Base-by-base conservation (phyloP, 1,284 basidiomycete genomes). In the Pseudozyma tsukubaensis region DNA sequence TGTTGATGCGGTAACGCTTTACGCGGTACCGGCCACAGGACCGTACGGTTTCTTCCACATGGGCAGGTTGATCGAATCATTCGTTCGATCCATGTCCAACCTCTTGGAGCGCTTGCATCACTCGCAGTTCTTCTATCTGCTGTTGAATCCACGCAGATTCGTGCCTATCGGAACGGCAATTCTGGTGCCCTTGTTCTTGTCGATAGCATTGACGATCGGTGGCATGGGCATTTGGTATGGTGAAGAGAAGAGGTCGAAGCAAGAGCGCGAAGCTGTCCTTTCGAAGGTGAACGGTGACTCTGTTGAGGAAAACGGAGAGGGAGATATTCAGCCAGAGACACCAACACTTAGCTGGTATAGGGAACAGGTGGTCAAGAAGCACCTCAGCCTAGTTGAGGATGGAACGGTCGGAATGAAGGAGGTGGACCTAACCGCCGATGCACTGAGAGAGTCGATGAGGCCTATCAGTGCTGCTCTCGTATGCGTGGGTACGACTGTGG, bases 31-130 rank as follows among this genome's bases (percentile, higher is more conserved):
- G 11, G 92, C 94, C 0, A 86, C 87, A 10, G 95, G 96, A 3
- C 97, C 97, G 4, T 94, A 97, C 84, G 97, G 97, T 0, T 99
- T 98, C 85, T 90, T 94, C 86, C 90, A 94, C 1, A 87, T 99
- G 19, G 96, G 96, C 76, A 88, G 75, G 9, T 44, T 81, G 14
- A 53, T 75, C 45, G 83, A 83, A 56, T 69, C 71, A 14, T 74
- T 68, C 14, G 54, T 79, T n/a, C 65, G 77, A 14, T 73, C 80
- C 14, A 79, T 81, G 64, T 83, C 82, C 29, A 84, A 84, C 35
- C 63, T 84, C 34, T 57, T 83, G n/a, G 83, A 84, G 56, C 64
- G 83, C 14, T 56, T 84, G 35, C 83, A 84, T 51, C 83, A 84
- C 55, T 84, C 83, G 34, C 82, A 84, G 43, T 84, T 83, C 68